A percentile compares a stretch with the other conserved stretches of the same genome.
Conservation (phyloP, 2,329 filamentous ascomycete species). For the Pseudopyrenochaeta lycopersici region DNA sequence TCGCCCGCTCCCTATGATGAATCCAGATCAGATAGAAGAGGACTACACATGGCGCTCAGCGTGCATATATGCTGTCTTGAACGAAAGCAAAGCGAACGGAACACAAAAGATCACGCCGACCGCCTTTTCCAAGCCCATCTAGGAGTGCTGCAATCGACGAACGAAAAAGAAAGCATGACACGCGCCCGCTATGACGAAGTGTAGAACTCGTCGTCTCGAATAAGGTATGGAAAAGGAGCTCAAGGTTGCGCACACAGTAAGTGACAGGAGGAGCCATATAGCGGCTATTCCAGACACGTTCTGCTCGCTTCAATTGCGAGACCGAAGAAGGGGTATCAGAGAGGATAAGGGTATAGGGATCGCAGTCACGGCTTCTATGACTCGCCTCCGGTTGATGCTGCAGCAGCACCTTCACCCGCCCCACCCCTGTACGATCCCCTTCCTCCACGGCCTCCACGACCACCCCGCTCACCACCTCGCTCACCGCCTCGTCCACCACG, state of each 20-base stretch:
- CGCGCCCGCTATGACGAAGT: conserved; percentile 39
- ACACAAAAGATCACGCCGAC: conserved; percentile 3
- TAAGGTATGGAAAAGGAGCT: conserved; percentile 24
- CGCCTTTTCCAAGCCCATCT: conserved; percentile 2
- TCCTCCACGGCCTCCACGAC: conserved; percentile 53
- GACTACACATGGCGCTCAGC: background rate
- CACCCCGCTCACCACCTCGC: conserved; percentile 55
- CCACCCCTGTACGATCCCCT: conserved; percentile 44
- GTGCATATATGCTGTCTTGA: background rate
- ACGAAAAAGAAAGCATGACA: conserved; percentile 29
- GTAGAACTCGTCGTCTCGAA: background rate
- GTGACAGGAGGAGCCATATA: conserved; percentile 3
- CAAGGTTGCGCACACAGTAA: conserved; percentile 17
- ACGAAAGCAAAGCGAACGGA: background rate
- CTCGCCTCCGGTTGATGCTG: conserved; percentile 49
- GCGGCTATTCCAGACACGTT: conserved; percentile 4
- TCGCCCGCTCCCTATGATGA: conserved; percentile 7
- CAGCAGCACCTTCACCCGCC: conserved; percentile 44
- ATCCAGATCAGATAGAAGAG: conserved; percentile 7
- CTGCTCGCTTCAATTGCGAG: conserved; percentile 26
- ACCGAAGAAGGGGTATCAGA: conserved; percentile 45
- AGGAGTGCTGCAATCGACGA: conserved; percentile 4
- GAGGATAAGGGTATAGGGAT: conserved; percentile 23
- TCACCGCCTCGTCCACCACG: conserved; percentile 47
- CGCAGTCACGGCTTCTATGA: conserved; percentile 36